Evolutionary conservation across 176 grass and related monocot genomes (phyloP), one percentile per base, ranked within the genome.

Genomic region (barley (Hordeum vulgare)): DNA sequence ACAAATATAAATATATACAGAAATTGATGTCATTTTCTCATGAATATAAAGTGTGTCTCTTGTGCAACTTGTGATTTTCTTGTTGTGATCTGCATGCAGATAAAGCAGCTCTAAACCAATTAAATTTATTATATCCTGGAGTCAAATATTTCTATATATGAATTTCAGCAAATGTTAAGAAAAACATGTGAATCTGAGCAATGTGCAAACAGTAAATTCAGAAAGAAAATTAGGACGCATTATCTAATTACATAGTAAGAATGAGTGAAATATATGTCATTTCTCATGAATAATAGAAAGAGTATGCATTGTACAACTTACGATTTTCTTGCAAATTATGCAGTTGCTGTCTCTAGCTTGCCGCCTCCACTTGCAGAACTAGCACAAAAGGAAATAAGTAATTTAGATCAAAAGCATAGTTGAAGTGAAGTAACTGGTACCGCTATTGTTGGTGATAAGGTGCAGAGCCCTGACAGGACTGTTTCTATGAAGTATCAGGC

Each of bases 311-410:
- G 13, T 56, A 27, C 63, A 67, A 90, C 88, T 83, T 92, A 92
- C 85, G 59, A 90, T 84, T 82, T 88, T 92, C 94, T 97, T 94
- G 89, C 88, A 92, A 97, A 90, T 47, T 85, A 87, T 90, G 90
- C 90, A 92, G 90, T 90, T 94, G 88, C 26, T 92, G 74, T 68
- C 91, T 84, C 90, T 68, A 92, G 90, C 88, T 88, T 83, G 88
- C 86, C 25, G 81, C 76, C 94, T 74, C 90, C 90, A 80, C 87
- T 90, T 94, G 84, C 92, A 85, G 82, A 63, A 86, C 92, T 91
- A 76, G 81, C 11, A 85, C 9, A 66, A 58, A 91, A 81, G 13
- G 11, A 58, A 65, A 61, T 20, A 56, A 4, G 75, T 66, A 74
- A 74, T 27, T 72, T 37, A 77, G 56, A 59, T 72, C 14, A 84